Evolutionary conservation across 2,329 filamentous ascomycete genomes (phyloP).

Genomic region (Metarhizium humberi): DNA sequence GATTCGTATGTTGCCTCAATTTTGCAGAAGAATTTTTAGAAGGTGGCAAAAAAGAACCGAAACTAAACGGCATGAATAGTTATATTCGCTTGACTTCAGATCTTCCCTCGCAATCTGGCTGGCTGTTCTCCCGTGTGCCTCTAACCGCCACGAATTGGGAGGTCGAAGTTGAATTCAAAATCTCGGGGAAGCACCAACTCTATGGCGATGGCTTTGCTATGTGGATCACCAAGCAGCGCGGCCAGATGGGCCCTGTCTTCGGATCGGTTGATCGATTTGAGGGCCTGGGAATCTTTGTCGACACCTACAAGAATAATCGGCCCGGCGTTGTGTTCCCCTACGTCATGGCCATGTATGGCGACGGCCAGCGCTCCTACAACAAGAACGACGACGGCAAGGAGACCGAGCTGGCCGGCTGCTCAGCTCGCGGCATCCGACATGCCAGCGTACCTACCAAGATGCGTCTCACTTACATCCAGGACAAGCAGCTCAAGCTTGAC

Average conservation of each 20-base stretch:
- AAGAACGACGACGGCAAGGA: slow-evolving; percentile 90
- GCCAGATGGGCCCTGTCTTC: slow-evolving; percentile 72
- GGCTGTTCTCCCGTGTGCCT: slow-evolving; percentile 88
- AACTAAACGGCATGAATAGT: slow-evolving; percentile 32
- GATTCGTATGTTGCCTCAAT: slow-evolving; percentile 46
- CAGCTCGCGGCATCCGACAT: slow-evolving; percentile 82
- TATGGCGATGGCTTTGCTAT: slow-evolving; percentile 96
- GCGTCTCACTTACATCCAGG: slow-evolving; percentile 90
- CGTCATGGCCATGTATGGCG: slow-evolving; percentile 96
- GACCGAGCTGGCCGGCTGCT: slow-evolving; percentile 89
- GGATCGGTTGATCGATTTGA: slow-evolving; percentile 84
- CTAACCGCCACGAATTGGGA: slow-evolving; percentile 98
- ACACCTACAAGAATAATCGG: slow-evolving; percentile 99
- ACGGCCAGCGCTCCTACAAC: slow-evolving; percentile 83
- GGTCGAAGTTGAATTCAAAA: slow-evolving; percentile 91
- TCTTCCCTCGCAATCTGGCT: slow-evolving; percentile 81
- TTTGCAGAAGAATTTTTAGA: background rate
- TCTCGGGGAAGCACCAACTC: slow-evolving; percentile 79
- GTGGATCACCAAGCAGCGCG: slow-evolving; percentile 95
- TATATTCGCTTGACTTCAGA: slow-evolving; percentile 92
- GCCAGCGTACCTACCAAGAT: slow-evolving; percentile 73
- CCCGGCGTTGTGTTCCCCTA: slow-evolving; percentile 94
- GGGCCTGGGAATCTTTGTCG: slow-evolving; percentile 89
- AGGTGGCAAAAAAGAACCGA: background rate
- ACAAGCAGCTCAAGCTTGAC: slow-evolving; percentile 83